phyloP scores from a whole-genome alignment of 31 red algal genomes.

The Asparagopsis taxiformis region DNA sequence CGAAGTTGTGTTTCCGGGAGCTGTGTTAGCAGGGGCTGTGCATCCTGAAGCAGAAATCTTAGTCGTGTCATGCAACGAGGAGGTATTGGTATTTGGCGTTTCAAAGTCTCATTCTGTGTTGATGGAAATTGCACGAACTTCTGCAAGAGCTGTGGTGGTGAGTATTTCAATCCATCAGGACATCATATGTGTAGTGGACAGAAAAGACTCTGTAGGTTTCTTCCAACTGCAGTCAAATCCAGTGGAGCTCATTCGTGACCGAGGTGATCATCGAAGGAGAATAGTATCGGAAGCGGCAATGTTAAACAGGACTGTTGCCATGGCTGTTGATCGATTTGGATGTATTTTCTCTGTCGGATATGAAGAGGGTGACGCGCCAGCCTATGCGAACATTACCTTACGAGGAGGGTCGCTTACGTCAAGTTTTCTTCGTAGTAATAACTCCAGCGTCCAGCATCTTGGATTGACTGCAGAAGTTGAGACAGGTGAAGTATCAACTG shows the following conservation, averaged over 20 bases:
- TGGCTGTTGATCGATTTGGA: conserved; percentile 60
- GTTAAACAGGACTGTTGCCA: conserved; percentile 44
- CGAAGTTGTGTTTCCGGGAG: conserved; percentile 62
- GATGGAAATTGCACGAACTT: conserved; percentile 47
- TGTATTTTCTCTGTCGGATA: conserved; percentile 67
- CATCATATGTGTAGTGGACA: conserved; percentile 63
- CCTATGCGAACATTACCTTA: too few relatives aligned
- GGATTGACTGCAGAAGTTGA: too few relatives aligned
- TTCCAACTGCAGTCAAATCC: conserved; percentile 19
- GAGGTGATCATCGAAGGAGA: conserved; percentile 51
- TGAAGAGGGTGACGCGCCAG: conserved; percentile 47
- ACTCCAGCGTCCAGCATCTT: too few relatives aligned
- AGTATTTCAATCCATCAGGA: conserved; percentile 51
- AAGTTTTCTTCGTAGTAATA: too few relatives aligned
- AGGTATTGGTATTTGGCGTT: conserved; percentile 55
- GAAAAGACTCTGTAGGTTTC: conserved; percentile 62
- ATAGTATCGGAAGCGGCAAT: conserved; percentile 64
- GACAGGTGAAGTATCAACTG: too few relatives aligned
- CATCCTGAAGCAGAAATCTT: conserved; percentile 27
- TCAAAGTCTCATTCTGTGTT: conserved; percentile 17
- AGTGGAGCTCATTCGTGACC: conserved; percentile 30
- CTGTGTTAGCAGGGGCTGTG: conserved; percentile 46
- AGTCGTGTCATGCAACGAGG: conserved; percentile 57
- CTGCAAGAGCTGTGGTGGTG: conserved; percentile 39
- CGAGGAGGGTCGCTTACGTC: too few relatives aligned